Evolutionary conservation across 441 rosid genomes (phyloP), one percentile per base, ranked within the genome.

Genomic region (Populus hybrid): DNA sequence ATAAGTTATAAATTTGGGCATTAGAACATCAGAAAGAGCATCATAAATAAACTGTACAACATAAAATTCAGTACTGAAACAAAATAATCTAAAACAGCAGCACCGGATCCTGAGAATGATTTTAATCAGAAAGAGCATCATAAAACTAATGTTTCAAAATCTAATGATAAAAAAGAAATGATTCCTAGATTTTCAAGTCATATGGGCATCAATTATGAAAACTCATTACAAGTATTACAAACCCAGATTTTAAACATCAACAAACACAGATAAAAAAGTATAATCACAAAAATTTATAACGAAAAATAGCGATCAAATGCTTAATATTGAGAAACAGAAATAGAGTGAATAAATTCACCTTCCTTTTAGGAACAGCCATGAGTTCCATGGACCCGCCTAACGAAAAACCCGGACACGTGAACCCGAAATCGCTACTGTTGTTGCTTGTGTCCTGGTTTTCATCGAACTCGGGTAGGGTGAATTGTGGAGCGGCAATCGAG

Each of bases 341-440:
- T 36, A 23, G 9, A 18, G 21, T 21, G 66, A 2, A 3, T 61
- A 46, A 6, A 67, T 14, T 65, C 71, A 89, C 98, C 93, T 88
- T 95, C 81, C 73, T 90, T 80, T 90, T 95, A 8, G 97, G 97
- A 32, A 89, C 97, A 71, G 95, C 97, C 98, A 95, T 95, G 70
- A 95, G 89, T 74, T 95, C 97, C 92, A 93, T 86, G 70, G 89
- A 81, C 75, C 91, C 91, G 63, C 71, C 81, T n/a, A 83, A 79
- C 1, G 81, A 72, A 73, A 86, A 90, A 80, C 73, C 77, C 1
- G 90, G 91, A 36, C 83, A 66, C 67, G 87, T 90, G 9, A 82
- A 81, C 23, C 85, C 86, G 12, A 81, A 80, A 38, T 72, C 72
- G 67, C 75, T 79, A 50, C 70, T 69, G 36, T 82, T 77, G 42